phyloP scores from a whole-genome alignment of 75 land plant genomes.

The Chamaecyparis obtusa region DNA sequence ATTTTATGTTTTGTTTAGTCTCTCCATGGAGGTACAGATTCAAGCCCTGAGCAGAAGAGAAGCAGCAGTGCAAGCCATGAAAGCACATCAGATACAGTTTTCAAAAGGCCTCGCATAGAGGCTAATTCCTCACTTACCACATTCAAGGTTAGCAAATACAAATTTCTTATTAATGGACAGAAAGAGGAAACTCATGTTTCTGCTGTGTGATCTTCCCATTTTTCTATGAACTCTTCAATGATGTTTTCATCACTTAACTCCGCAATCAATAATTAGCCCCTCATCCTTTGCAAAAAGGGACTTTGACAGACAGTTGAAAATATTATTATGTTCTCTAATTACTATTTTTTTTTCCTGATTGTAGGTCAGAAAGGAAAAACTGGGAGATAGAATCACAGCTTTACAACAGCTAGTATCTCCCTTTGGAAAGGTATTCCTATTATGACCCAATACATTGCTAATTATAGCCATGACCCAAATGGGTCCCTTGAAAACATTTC shows the following conservation, averaged over 20 bases:
- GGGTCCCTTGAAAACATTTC: neutral
- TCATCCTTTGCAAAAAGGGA: constrained; percentile 9
- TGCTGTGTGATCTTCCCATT: neutral
- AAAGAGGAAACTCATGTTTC: neutral
- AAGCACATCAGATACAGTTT: constrained; percentile 1
- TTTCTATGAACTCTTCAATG: neutral
- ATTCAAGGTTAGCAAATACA: constrained; percentile 1
- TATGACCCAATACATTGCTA: neutral
- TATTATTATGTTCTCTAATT: constrained; percentile 11
- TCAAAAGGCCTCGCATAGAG: constrained; percentile 16
- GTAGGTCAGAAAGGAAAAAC: constrained; percentile 70
- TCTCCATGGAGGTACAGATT: neutral
- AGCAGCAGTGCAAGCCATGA: constrained; percentile 8
- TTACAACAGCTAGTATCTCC: constrained; percentile 74
- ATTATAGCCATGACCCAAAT: neutral
- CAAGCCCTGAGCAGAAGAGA: constrained; percentile 4
- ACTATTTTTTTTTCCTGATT: neutral
- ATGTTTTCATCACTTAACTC: neutral
- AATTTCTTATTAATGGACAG: neutral
- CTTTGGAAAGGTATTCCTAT: constrained; percentile 62
- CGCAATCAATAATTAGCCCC: neutral
- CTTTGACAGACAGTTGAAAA: constrained; percentile 22
- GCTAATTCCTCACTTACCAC: neutral
- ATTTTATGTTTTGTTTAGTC: neutral
- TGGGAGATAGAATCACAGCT: constrained; percentile 64